Evolutionary conservation across 139 green algal species (phyloP), one percentile per base, ranked within the genome.

Genomic region (Micromonas pusilla): DNA sequence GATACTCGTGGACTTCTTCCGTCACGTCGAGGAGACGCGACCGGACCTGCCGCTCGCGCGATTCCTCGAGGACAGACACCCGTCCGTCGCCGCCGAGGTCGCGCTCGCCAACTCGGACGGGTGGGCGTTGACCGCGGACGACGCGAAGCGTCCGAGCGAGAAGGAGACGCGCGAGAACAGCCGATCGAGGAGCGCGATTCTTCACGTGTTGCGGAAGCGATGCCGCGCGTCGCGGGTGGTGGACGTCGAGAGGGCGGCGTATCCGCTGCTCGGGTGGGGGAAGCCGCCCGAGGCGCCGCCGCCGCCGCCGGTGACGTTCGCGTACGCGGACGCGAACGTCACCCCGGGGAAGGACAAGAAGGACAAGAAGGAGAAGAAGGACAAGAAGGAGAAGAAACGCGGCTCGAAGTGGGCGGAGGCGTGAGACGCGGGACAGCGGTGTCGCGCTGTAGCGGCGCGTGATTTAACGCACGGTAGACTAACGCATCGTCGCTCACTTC

Each of bases 131-230:
- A n/a, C 45, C 19, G 76, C 60, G 33, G 77, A 78, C 52, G 77
- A 82, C 25, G 52, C 31, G 57, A 23, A 67, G n/a, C 52, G 70
- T 1, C 77, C 77, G 33, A 64, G 32, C 9, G 66, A 77, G 33
- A 19, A 26, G 3, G 77, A 82, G 57, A 66, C 72, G 66, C 33
- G 52, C 23, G 33, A 34, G 30, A 82, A 82, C 67, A 73, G 39
- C 60, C 77, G 77, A 30, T 78, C 67, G 6, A 33, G 77, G 9
- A 52, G 25, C 5, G 77, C 67, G 3, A 45, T 78, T 13, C 34
- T 82, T 4, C 77, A 82, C 33, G 52, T 82, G 19, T 73, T 82
- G 67, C 45, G 54, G 38, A 82, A 82, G 57, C 20, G 23, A 21
- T 26, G n/a, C 31, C 9, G 19, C 45, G 68, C 37, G 9, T n/a